A percentile compares a stretch with the other conserved stretches of the same genome.
phyloP scores from a whole-genome alignment of 2,329 filamentous ascomycete species.

The Aspergillus sp. region DNA sequence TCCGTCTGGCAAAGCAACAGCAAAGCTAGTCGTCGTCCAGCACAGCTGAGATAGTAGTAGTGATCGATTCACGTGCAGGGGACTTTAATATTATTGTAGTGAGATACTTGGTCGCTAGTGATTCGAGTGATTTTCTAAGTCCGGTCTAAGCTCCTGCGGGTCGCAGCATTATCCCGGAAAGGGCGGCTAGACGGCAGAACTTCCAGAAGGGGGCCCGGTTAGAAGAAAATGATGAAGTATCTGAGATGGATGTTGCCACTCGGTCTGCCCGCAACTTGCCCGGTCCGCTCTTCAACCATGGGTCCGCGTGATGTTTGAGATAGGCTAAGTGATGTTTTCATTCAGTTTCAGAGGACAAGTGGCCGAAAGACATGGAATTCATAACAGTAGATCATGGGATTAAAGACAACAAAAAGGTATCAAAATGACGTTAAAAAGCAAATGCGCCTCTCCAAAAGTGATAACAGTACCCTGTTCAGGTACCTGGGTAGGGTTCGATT shows the following conservation, averaged over 20 bases:
- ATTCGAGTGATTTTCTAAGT: background rate
- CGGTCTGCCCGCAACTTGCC: constrained; percentile 14
- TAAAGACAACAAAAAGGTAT: constrained; percentile 6
- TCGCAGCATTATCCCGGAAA: background rate
- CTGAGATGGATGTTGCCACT: constrained; percentile 14
- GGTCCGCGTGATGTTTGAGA: constrained; percentile 15
- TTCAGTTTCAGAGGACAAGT: constrained; percentile 9
- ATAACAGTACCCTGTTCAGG: constrained; percentile 23
- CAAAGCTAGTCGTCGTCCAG: background rate
- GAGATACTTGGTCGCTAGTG: background rate
- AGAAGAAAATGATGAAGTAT: background rate
- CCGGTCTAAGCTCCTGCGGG: background rate
- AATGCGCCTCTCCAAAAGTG: background rate
- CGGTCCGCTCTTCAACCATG: constrained; percentile 17
- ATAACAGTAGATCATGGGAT: background rate
- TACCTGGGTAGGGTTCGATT: constrained; percentile 41
- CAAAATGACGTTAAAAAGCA: background rate
- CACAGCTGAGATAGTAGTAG: background rate
- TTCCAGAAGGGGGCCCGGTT: background rate
- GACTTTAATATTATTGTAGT: too few relatives aligned
- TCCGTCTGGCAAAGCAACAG: background rate
- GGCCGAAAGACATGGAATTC: constrained; percentile 1
- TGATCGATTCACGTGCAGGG: too few relatives aligned
- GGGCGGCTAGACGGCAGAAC: background rate
- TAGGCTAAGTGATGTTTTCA: constrained; percentile 3